Base-by-base conservation (phyloP, 2,329 filamentous ascomycete genomes). In the Alternaria viburni region DNA sequence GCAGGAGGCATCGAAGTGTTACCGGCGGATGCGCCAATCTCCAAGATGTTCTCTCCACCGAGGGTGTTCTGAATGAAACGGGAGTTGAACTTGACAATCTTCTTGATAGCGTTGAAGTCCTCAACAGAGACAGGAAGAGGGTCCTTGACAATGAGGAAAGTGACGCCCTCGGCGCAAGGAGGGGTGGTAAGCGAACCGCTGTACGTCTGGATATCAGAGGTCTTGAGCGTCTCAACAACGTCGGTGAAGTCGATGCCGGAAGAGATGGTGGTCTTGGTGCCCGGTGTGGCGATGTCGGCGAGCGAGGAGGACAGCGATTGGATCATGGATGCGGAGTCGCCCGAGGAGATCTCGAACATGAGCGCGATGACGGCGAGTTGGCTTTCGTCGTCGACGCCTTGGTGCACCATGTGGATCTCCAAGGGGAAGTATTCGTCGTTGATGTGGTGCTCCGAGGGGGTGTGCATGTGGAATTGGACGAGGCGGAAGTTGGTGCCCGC, bases 171-270 rank as follows among this genome's bases (percentile, higher is more conserved):
- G 15, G 81, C 81, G 78, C 88, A 90, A 5, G 88, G 88, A 19
- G 88, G 88, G 0, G 87, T 89, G 44, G 88, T 90, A 50, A 90
- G 81, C 17, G 86, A 88, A 19, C 88, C 88, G 12, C 77, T 75
- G 80, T 90, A 90, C 61, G 82, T 81, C 69, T 82, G 83, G 57
- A 86, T 76, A 5, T 75, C 71, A 10, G 79, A 79, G 23, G 80
- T 75, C 3, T 75, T 56, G 50, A 86, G 72, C 43, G 79, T 74
- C 9, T 67, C 50, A 28, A 78, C 72, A 1, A 87, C 72, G 51
- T 77, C 77, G 30, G 71, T 69, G 78, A 86, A 85, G 73, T 82
- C 75, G 9, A 87, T 81, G n/a, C 76, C 75, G 6, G 45, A 54
- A 2, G 66, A 57, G 61, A 79, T 79, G 9, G 64, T 19, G 5